Evolutionary conservation across 768 basidiomycete genomes (phyloP), one percentile per base, ranked within the genome.

Genomic region (Tricholoma matsutake): DNA sequence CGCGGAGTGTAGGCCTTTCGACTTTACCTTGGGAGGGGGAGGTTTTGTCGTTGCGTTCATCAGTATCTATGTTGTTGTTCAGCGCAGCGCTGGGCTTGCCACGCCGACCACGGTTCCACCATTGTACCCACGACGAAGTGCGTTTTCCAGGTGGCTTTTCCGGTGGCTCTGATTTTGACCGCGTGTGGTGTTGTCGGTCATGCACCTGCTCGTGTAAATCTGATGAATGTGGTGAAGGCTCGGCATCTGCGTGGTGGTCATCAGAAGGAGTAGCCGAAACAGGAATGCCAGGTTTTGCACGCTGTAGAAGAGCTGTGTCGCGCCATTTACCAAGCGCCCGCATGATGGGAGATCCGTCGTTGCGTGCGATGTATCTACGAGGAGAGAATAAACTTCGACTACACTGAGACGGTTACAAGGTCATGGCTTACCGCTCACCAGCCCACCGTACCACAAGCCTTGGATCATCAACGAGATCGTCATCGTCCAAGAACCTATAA

Each of bases 361-460:
- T 75, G 63, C 87, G 86, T n/a, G 87, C 89, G 57, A 94, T 86
- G 71, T 90, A 95, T 64, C 90, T 91, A 52, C 0, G 49, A 57
- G 29, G 37, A 39, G n/a, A 32, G 16, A 54, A 35, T 2, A 16
- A 39, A 18, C 29, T 32, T 53, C 16, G 9, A 39, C 34, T 28
- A 34, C 13, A n/a, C 6, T 41, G 14, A 29, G 2, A 32, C 9
- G 31, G 31, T 13, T 25, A 32, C 25, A 34, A 16, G 7, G 32
- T n/a, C 13, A 53, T 8, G 37, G 79, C 88, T 69, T 61, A 91
- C 89, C 81, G 84, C 54, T 82, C 80, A 9, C 79, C 82, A 41
- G 81, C 79, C 86, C 92, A 96, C 61, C 84, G 80, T 55, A 96
- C 83, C 2, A 94, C 89, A 37, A 96, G 79, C 29, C 81, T 73